A percentile compares a stretch with the other conserved stretches of the same genome.
Conservation (phyloP, 2,329 filamentous ascomycete genomes). For the Aureobasidium sp. region DNA sequence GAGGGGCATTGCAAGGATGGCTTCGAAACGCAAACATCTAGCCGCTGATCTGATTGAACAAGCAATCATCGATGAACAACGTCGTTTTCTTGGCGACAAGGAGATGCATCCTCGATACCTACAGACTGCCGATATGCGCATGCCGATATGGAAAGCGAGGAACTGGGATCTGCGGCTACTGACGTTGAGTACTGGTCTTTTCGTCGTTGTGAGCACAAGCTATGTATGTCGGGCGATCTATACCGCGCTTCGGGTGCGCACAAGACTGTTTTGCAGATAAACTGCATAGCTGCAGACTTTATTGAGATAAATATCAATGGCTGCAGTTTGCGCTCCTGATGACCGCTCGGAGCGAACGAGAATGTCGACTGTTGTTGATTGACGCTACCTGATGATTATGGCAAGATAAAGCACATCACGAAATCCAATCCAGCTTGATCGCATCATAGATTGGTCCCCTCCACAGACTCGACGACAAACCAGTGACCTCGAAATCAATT, state of each 20-base stretch:
- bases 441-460: slow-evolving; percentile 40
- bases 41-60: neutral
- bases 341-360: no score
- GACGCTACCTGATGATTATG: no score
- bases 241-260: neutral
- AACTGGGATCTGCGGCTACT: neutral
- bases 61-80: neutral
- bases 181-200: neutral
- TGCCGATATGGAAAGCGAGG: neutral
- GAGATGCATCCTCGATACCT: neutral
- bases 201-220: neutral
- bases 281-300: no score
- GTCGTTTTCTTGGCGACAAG: neutral
- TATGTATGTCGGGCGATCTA: neutral
- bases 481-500: slow-evolving; percentile 31
- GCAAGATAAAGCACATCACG: no score
- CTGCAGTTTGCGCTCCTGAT: no score
- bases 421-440: slow-evolving; percentile 31
- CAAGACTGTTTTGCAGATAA: neutral
- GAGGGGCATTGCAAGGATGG: neutral
- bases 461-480: slow-evolving; percentile 30
- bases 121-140: neutral
- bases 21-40: neutral
- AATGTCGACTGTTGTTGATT: no score
- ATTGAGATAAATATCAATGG: no score